Percentiles rank a stretch among this genome's conserved stretches.
phyloP scores from a whole-genome alignment of 2,329 filamentous ascomycete genomes.

The Aspergillus sojae region DNA sequence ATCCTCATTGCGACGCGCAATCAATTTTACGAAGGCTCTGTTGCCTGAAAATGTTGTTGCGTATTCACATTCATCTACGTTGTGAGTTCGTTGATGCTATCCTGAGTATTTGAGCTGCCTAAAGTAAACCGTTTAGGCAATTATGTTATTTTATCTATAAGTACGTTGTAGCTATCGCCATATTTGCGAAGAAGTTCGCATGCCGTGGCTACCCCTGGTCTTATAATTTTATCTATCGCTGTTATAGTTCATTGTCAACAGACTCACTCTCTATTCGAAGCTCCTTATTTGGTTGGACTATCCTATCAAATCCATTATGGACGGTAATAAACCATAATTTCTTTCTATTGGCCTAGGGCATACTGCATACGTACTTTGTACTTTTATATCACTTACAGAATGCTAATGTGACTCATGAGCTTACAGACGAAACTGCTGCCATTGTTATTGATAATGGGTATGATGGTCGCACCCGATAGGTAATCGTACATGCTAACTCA shows the following conservation, averaged over 20 bases:
- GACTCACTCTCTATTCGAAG: background rate
- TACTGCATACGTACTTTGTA: background rate
- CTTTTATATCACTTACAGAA: background rate
- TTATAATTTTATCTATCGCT: background rate
- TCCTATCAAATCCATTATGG: background rate
- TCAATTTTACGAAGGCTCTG: background rate
- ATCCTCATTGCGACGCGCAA: background rate
- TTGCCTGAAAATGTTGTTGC: background rate
- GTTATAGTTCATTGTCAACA: background rate
- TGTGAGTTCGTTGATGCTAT: background rate
- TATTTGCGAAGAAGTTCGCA: background rate
- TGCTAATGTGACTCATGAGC: background rate
- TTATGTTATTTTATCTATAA: background rate
- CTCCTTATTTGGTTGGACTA: background rate
- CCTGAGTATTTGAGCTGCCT: background rate
- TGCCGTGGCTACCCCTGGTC: background rate
- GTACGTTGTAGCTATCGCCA: background rate
- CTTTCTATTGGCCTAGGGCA: background rate
- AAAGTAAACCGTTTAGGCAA: background rate
- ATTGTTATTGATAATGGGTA: slow-evolving; percentile 6
- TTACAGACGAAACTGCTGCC: background rate
- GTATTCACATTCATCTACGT: background rate
- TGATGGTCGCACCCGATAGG: background rate
- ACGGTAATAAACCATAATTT: background rate
- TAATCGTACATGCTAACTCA: slow-evolving; percentile 15